Evolutionary conservation across 1,284 basidiomycete species (phyloP), one percentile per base, ranked within the genome.

Genomic region (Trichosporon sp.): DNA sequence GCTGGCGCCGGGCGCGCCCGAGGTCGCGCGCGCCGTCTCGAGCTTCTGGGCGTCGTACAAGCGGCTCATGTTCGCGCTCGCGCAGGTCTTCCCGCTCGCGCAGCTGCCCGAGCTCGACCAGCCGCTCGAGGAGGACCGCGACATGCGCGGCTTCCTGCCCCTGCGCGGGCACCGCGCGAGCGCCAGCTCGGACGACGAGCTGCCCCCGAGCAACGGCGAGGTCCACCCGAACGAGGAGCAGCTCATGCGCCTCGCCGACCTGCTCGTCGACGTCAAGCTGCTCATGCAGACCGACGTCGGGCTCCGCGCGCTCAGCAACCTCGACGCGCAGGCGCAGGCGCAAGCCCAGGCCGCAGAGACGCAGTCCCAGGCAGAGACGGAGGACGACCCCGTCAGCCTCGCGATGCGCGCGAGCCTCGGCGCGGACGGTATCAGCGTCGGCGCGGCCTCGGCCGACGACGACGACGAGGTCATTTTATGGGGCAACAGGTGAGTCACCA

Each of bases 151-250:
- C 0, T 98, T 97, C 79, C 84, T 90, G 21, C 96, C 96, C 2
- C 85, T 98, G 63, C 80, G 83, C 72, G 65, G 68, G 9, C 18
- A 31, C 6, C 56, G 56, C 18, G 56, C 29, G 11, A 35, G 77
- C 56, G 81, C 87, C 1, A 65, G 62, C 12, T 68, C 70, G 12
- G 65, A 68, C 1, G 51, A 29, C 18, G 15, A 31, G n/a, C 34
- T 23, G 11, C 7, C 56, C 21, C 18, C 73, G 64, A 13, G 23
- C 0, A 76, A 73, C 21, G 72, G 38, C 47, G 67, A 68, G 21
- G 70, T 74, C 31, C 95, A 97, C 84, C 95, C 95, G 2, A 98
- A 97, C 75, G 94, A 93, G 75, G 93, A 95, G 84, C 92, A 95
- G 76, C 84, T 98, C 63, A 96, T 97, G 93, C 87, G 96, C 69